Conservation (phyloP, 306 rosid genomes). For the Biancaea sappan region DNA sequence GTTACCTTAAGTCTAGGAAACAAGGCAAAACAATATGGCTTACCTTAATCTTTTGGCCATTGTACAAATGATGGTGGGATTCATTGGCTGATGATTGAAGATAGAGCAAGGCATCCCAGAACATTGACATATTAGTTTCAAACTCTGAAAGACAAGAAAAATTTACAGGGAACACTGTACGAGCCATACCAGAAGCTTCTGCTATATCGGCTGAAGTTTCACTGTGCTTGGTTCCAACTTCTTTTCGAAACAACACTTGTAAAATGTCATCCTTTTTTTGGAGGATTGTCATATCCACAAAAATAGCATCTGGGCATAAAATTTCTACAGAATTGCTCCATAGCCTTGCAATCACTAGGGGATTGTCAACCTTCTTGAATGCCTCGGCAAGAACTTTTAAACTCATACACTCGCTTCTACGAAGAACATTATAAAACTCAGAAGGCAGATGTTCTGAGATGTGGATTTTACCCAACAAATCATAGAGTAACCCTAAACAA, state of each 20-base stretch:
- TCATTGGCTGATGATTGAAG: background rate
- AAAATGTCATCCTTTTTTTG: background rate
- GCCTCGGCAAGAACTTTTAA: conserved; percentile 38
- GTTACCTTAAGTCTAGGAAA: no score
- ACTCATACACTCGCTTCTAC: background rate
- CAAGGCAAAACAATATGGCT: background rate
- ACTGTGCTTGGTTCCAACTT: background rate
- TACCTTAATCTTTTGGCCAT: background rate
- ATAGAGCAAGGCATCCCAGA: background rate
- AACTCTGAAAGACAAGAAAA: background rate
- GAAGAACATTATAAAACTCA: conserved; percentile 30
- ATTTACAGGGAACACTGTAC: background rate
- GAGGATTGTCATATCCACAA: background rate
- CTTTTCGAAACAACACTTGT: background rate
- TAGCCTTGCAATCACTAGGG: conserved; percentile 40
- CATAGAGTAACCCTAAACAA: background rate
- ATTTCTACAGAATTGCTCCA: background rate
- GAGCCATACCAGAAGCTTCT: background rate
- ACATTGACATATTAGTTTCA: background rate
- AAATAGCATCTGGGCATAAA: background rate
- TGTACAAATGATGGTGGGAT: background rate
- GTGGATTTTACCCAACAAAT: conserved; percentile 4
- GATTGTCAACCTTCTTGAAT: conserved; percentile 36
- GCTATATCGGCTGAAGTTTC: background rate
- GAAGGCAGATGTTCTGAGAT: conserved; percentile 34